Evolutionary conservation across 192 early-diverging fungal species (phyloP).

Genomic region (Umbelopsis isabellina): DNA sequence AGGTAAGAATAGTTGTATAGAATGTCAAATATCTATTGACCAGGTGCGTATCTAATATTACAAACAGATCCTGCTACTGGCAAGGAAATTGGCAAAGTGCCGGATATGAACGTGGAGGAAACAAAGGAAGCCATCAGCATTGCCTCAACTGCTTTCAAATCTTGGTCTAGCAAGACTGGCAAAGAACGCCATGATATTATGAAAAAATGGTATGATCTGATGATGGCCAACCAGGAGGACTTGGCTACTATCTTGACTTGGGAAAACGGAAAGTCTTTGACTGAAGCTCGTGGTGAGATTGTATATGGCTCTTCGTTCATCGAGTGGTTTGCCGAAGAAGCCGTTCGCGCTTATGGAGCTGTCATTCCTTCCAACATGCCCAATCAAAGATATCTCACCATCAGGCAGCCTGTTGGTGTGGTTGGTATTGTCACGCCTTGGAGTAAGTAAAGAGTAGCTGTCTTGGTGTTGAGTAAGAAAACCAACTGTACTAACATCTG

Average conservation of each 20-base stretch:
- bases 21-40: not conserved
- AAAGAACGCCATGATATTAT: conserved; percentile 61
- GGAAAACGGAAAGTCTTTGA: conserved; percentile 78
- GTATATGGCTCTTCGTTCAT: conserved; percentile 68
- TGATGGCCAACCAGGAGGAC: conserved; percentile 71
- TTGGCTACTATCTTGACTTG: conserved; percentile 80
- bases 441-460: conserved; percentile 45
- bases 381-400: conserved; percentile 61
- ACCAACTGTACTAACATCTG: conserved; percentile 33
- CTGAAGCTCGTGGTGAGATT: conserved; percentile 63
- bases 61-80: conserved; percentile 63
- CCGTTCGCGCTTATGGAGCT: conserved; percentile 77
- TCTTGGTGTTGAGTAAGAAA: not conserved
- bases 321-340: conserved; percentile 89
- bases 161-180: conserved; percentile 66
- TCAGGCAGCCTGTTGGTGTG: conserved; percentile 82
- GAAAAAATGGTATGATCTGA: conserved; percentile 66
- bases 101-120: conserved; percentile 69
- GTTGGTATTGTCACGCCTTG: conserved; percentile 74
- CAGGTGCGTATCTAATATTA: not conserved
- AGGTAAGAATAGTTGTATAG: conserved; percentile 38
- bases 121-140: conserved; percentile 58
- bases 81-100: conserved; percentile 61
- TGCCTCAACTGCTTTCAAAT: conserved; percentile 58
- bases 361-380: conserved; percentile 65